A percentile compares a stretch with the other conserved stretches of the same genome.
Conservation (phyloP, 2,329 filamentous ascomycete genomes). For the Capronia coronata region DNA sequence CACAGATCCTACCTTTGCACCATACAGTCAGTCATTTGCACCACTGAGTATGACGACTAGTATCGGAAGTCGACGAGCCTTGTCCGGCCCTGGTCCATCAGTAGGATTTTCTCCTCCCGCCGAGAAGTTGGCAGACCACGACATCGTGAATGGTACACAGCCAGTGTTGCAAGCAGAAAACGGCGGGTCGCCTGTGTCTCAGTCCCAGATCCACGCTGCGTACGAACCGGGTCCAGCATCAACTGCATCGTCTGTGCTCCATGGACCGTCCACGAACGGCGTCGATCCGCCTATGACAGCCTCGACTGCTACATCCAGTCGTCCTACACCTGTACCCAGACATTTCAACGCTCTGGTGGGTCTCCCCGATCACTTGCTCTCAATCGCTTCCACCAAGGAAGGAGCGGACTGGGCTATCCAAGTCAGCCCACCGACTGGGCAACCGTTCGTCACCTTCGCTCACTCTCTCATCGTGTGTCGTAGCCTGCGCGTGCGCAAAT, state of each 20-base stretch:
- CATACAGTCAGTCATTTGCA: neutral
- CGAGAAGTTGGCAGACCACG: neutral
- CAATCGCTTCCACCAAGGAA: slow-evolving; percentile 22
- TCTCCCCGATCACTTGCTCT: slow-evolving; percentile 23
- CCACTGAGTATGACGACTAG: neutral
- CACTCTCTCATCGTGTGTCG: slow-evolving; percentile 23
- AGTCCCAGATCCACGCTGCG: neutral
- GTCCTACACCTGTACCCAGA: slow-evolving; percentile 6
- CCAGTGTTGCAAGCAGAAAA: slow-evolving; percentile 1
- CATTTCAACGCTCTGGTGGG: slow-evolving; percentile 13
- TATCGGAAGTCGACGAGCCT: neutral
- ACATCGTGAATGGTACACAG: slow-evolving; percentile 8
- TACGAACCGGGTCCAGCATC: neutral
- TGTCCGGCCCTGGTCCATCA: neutral
- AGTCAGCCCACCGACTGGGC: slow-evolving; percentile 17
- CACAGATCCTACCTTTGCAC: neutral
- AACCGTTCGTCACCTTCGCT: slow-evolving; percentile 20
- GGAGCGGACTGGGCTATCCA: slow-evolving; percentile 23
- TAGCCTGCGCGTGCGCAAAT: slow-evolving; percentile 22
- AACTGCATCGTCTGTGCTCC: neutral
- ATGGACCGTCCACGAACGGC: slow-evolving; percentile 5
- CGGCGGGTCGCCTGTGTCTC: neutral
- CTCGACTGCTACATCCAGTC: neutral
- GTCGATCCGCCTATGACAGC: slow-evolving; percentile 6
- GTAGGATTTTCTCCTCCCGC: neutral